Evolutionary conservation across 2,329 filamentous ascomycete genomes (phyloP).

Genomic region (Chaetomiaceae sp.): DNA sequence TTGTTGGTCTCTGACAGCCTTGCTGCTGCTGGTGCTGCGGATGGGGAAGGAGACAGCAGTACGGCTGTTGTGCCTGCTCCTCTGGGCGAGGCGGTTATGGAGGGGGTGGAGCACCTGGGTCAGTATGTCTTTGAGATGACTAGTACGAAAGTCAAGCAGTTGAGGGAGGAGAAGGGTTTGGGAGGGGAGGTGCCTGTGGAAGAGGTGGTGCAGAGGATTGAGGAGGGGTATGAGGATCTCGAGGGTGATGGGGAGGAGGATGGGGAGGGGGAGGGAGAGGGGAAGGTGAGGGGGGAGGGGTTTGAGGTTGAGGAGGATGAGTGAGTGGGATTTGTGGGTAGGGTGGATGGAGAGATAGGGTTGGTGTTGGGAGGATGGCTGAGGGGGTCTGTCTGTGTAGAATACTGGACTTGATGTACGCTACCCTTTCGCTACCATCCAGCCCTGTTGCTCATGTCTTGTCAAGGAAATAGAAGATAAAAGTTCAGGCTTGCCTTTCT

Average conservation of each 20-base stretch:
- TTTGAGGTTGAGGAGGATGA: slow-evolving; percentile 31
- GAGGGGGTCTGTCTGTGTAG: too few relatives aligned
- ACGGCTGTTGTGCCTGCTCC: slow-evolving; percentile 39
- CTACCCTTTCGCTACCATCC: too few relatives aligned
- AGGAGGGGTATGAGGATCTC: slow-evolving; percentile 28
- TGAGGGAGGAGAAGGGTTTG: slow-evolving; percentile 39
- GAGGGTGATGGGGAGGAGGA: slow-evolving; percentile 25
- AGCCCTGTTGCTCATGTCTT: too few relatives aligned
- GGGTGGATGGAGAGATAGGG: background rate
- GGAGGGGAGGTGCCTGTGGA: slow-evolving; percentile 27
- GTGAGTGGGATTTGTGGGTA: background rate
- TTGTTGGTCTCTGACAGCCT: slow-evolving; percentile 21
- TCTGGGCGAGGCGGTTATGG: slow-evolving; percentile 68
- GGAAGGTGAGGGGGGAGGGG: slow-evolving; percentile 27
- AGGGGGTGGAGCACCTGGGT: slow-evolving; percentile 86
- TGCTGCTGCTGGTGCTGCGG: slow-evolving; percentile 21
- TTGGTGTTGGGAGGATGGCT: background rate
- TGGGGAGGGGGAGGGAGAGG: slow-evolving; percentile 26
- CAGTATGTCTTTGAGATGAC: slow-evolving; percentile 98
- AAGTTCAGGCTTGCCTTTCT: too few relatives aligned
- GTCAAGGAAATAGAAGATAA: too few relatives aligned
- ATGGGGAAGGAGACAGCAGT: background rate
- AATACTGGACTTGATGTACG: too few relatives aligned
- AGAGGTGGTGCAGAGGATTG: slow-evolving; percentile 25
- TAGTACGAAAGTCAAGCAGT: slow-evolving; percentile 51